Percentiles rank a stretch among this genome's conserved stretches.
Conservation (phyloP, 352 stramenopile genomes). For the Phytophthora agathidicida region DNA sequence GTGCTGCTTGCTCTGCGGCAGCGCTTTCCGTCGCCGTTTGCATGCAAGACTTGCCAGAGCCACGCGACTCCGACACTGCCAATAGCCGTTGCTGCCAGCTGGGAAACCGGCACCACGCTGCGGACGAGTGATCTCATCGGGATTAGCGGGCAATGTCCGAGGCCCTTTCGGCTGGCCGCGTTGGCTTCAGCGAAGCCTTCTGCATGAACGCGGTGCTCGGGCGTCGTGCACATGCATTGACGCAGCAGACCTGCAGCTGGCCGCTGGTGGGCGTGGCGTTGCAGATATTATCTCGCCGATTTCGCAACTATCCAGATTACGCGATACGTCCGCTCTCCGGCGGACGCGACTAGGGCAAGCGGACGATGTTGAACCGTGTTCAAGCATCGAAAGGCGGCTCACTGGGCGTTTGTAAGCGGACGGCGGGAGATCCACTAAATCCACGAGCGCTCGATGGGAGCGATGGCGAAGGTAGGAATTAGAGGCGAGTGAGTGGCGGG, state of each 20-base stretch:
- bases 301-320: constrained; percentile 10
- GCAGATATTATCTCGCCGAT: too few species aligned
- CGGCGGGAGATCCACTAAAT: constrained; percentile 11
- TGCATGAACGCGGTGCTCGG: too few species aligned
- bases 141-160: background rate
- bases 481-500: constrained; percentile 7
- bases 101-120: constrained; percentile 10
- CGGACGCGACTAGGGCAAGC: constrained; percentile 16
- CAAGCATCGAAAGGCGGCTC: background rate
- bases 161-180: too few species aligned
- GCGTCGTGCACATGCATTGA: too few species aligned
- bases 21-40: background rate
- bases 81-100: background rate
- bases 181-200: too few species aligned
- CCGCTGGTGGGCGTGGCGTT: too few species aligned
- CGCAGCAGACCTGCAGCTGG: too few species aligned
- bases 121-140: background rate
- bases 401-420: constrained; percentile 22
- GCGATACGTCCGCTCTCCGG: constrained; percentile 19
- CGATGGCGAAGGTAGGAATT: background rate
- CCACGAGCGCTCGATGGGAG: background rate
- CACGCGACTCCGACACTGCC: constrained; percentile 2
- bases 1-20: background rate
- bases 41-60: too few species aligned
- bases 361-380: constrained; percentile 10